A percentile compares a stretch with the other conserved stretches of the same genome.
These are phyloP conservation scores for Scutellaria baicalensis DNA, from an alignment of 257 asterid genomes.

Conservation along the genomic window DNA sequence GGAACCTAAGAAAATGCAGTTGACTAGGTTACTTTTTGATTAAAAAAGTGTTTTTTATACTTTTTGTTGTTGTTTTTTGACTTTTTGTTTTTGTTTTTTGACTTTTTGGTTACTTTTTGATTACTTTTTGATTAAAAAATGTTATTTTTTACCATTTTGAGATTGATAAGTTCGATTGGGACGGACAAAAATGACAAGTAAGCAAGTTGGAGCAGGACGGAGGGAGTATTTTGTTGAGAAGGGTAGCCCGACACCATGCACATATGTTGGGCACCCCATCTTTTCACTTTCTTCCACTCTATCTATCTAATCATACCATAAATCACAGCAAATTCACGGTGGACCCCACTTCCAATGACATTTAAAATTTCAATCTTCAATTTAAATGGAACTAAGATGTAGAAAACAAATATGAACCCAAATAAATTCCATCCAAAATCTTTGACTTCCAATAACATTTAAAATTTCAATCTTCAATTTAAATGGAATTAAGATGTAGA, in stretches of 20 bases:
- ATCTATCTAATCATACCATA: background rate
- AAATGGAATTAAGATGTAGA: background rate
- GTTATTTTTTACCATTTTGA: too few relatives aligned
- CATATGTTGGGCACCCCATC: background rate
- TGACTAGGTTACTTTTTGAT: too few relatives aligned
- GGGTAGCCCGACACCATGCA: constrained; percentile 15
- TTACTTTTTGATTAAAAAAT: too few relatives aligned
- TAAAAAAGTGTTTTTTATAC: too few relatives aligned
- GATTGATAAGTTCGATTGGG: too few relatives aligned
- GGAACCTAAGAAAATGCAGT: too few relatives aligned
- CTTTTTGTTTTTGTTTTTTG: too few relatives aligned
- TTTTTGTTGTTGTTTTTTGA: too few relatives aligned
- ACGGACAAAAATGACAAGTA: too few relatives aligned
- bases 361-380: background rate
- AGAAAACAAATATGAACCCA: constrained; percentile 18
- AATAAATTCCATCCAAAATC: constrained; percentile 11
- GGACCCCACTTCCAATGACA: constrained; percentile 3
- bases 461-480: background rate
- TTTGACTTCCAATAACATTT: constrained; percentile 6
- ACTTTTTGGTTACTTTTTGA: too few relatives aligned
- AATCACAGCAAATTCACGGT: background rate
- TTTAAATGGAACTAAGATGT: background rate
- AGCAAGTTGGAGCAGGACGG: too few relatives aligned
- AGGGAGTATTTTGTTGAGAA: too few relatives aligned
- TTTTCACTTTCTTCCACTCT: background rate